These are phyloP conservation scores for Henckelia pumila DNA, from an alignment of 257 asterid genomes.

Conservation along the genomic window DNA sequence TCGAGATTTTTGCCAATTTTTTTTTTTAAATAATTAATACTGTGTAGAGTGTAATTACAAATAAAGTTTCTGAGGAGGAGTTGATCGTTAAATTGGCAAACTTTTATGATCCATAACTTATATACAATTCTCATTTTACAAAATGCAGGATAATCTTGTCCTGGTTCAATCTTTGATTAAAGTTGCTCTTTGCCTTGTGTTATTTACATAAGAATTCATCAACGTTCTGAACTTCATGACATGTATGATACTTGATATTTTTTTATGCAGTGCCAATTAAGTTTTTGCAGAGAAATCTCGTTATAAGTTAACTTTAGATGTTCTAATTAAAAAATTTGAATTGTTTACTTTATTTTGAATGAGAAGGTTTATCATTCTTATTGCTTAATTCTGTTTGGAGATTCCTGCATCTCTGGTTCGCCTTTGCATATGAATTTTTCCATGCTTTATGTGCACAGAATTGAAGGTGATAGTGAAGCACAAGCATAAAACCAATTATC, in stretches of 20 bases:
- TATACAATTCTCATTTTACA: neutral
- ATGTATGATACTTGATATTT: neutral
- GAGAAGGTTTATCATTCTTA: neutral
- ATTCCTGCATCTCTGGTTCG: neutral
- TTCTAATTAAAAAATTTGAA: neutral
- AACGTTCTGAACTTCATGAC: too few species aligned
- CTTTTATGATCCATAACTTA: neutral
- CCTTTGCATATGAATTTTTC: neutral
- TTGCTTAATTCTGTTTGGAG: neutral
- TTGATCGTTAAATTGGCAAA: slow-evolving; percentile 10
- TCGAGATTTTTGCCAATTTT: neutral
- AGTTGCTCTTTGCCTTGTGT: neutral
- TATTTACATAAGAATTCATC: too few species aligned
- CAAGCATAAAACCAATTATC: slow-evolving; percentile 37
- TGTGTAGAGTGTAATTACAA: neutral
- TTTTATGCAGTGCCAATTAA: neutral
- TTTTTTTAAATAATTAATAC: too few species aligned
- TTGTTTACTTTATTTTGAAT: neutral
- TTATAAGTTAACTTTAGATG: neutral
- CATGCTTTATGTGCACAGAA: slow-evolving; percentile 34
- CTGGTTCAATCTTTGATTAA: neutral
- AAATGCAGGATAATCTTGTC: neutral
- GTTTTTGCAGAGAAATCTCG: neutral
- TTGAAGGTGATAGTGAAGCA: slow-evolving; percentile 51
- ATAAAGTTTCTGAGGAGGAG: neutral